Evolutionary conservation across 768 basidiomycete genomes (phyloP).

Genomic region (Tricholoma flavovirens): DNA sequence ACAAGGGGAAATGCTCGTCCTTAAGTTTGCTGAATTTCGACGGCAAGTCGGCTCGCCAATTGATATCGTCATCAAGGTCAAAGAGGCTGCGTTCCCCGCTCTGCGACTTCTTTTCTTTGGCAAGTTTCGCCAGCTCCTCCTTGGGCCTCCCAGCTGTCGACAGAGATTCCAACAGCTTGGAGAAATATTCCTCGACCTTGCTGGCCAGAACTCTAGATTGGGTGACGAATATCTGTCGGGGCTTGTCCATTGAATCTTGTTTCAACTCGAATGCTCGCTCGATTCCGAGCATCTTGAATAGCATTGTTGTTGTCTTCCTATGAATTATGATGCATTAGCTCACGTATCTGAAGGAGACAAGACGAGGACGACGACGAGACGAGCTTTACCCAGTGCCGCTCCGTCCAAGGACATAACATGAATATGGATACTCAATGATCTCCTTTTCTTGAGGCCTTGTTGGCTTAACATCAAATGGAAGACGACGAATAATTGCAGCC

Average conservation of each 20-base stretch:
- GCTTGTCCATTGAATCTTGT: slow-evolving; percentile 32
- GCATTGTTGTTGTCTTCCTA: slow-evolving; percentile 70
- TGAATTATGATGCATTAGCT: neutral
- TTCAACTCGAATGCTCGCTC: slow-evolving; percentile 45
- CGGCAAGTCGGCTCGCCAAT: slow-evolving; percentile 1
- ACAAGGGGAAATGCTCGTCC: neutral
- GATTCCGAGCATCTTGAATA: slow-evolving; percentile 66
- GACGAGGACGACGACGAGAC: neutral
- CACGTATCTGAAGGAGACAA: neutral
- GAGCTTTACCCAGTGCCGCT: slow-evolving; percentile 62
- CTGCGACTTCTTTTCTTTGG: neutral
- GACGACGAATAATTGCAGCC: neutral
- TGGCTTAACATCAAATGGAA: neutral
- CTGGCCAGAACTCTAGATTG: slow-evolving; percentile 56
- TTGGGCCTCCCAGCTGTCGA: slow-evolving; percentile 26
- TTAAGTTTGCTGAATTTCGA: neutral
- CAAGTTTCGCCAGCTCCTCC: slow-evolving; percentile 25
- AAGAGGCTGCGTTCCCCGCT: neutral
- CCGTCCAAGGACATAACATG: slow-evolving; percentile 60
- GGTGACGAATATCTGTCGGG: slow-evolving; percentile 68
- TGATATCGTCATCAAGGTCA: neutral
- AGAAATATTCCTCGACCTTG: slow-evolving; percentile 61
- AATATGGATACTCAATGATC: slow-evolving; percentile 52
- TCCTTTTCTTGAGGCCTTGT: slow-evolving; percentile 40
- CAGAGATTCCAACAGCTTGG: slow-evolving; percentile 40